These are phyloP conservation scores for Centella asiatica DNA, from an alignment of 129 eudicot genomes.

Conservation along the genomic window DNA sequence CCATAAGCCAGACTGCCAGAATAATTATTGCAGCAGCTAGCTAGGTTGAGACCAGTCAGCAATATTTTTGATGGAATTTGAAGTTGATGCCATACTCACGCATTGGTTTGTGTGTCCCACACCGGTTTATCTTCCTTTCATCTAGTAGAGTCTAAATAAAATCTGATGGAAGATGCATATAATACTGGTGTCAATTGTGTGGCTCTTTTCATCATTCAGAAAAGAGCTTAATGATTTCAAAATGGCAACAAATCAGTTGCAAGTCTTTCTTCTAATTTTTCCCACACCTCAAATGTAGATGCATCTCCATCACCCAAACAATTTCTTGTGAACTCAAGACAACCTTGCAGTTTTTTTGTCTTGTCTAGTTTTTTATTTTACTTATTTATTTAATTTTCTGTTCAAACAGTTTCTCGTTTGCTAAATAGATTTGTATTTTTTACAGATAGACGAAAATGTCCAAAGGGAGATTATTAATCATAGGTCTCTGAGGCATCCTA, in stretches of 20 bases:
- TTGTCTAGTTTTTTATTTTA: too few species aligned
- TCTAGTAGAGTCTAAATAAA: not conserved
- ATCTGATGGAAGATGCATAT: not conserved
- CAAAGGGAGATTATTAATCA: conserved; percentile 66
- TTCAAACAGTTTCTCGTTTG: not conserved
- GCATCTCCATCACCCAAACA: too few species aligned
- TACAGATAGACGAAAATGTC: conserved; percentile 67
- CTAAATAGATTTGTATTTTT: conserved; percentile 12
- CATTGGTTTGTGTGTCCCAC: not conserved
- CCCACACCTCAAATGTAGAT: not conserved
- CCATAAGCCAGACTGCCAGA: too few species aligned
- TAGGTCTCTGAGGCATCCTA: conserved; percentile 56
- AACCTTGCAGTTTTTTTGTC: too few species aligned
- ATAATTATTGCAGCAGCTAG: too few species aligned
- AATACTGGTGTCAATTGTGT: too few species aligned
- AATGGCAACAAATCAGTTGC: not conserved
- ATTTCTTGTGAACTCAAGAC: too few species aligned
- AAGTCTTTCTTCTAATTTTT: not conserved
- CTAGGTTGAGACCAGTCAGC: too few species aligned
- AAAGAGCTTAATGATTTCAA: not conserved
- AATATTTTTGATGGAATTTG: too few species aligned
- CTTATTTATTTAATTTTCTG: too few species aligned
- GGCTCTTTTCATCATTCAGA: not conserved
- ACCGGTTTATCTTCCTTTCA: not conserved
- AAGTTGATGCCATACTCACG: too few species aligned